phyloP scores from a whole-genome alignment of 192 early-diverging fungal species.

The Linnemannia zychae region DNA sequence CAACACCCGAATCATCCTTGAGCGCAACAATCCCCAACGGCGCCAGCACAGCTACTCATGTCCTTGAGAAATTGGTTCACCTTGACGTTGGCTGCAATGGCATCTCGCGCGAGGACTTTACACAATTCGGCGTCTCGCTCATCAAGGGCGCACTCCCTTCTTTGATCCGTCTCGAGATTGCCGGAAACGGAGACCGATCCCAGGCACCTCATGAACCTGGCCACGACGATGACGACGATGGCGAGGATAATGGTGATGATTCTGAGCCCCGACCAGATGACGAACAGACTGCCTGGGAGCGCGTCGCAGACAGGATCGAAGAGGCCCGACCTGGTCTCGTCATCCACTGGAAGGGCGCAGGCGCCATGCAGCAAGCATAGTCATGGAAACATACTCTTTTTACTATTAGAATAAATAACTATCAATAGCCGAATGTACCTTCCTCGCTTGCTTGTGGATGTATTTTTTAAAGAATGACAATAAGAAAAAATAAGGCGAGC shows the following conservation, averaged over 20 bases:
- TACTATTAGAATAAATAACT: neutral
- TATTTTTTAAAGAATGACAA: too few species aligned
- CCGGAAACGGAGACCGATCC: slow-evolving; percentile 60
- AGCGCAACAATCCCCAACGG: slow-evolving; percentile 19
- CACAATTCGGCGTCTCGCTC: slow-evolving; percentile 57
- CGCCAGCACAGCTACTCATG: neutral
- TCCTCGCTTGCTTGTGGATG: too few species aligned
- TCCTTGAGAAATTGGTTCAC: slow-evolving; percentile 33
- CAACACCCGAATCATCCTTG: neutral
- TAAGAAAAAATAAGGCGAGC: neutral
- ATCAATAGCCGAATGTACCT: too few species aligned
- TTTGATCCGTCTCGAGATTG: slow-evolving; percentile 60
- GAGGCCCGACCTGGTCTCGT: slow-evolving; percentile 53
- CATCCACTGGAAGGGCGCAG: slow-evolving; percentile 60
- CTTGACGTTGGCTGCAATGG: slow-evolving; percentile 67
- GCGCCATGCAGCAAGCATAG: slow-evolving; percentile 28
- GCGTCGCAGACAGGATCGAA: slow-evolving; percentile 41
- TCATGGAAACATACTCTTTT: neutral
- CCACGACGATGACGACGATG: slow-evolving; percentile 14
- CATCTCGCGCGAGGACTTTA: slow-evolving; percentile 55
- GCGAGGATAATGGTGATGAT: slow-evolving; percentile 22
- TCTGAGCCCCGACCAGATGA: slow-evolving; percentile 17
- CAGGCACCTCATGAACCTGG: slow-evolving; percentile 19
- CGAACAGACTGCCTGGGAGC: slow-evolving; percentile 57
- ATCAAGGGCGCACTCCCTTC: slow-evolving; percentile 52